Base-by-base conservation (phyloP, 371 early-diverging fungal genomes). In the Lichtheimia hyalospora region DNA sequence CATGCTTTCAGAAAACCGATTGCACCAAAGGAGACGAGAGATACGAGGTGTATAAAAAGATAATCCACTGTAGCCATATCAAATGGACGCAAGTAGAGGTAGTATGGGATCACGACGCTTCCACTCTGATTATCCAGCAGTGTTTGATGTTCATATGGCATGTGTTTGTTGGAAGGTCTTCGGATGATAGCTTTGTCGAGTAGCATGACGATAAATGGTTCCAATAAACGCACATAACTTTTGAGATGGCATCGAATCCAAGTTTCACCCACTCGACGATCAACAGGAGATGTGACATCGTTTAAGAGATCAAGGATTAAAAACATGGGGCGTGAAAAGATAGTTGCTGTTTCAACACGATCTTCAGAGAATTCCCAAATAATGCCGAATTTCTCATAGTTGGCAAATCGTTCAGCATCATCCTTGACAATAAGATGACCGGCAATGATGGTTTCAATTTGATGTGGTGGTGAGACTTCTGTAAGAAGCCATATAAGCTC, bases 291-390 rank as follows among this genome's bases (percentile, higher is more conserved):
- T 21, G 80, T 66, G 27, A 83, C 77, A 16, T 76, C 81, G 18
- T 81, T 68, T 28, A 92, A 65, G 27, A 86, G 67, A 64, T 92
- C 92, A 34, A 91, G 60, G 61, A 92, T 79, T 5, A 92, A 39
- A 71, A 89, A 89, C 79, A 91, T 82, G 4, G 89, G 89, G 25
- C 90, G 73, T 5, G 89, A 75, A 64, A 91, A 91, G 6, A 71
- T 66, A 0, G 71, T 62, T 2, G 84, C 72, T 0, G 76, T 69
- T 49, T 84, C 69, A 14, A 67, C 57, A 14, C 63, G 66, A 41
- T 63, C 65, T 13, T 77, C 88, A 58, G 87, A 89, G 0, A 85
- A 58, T 18, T 84, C 73, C 92, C 92, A 92, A 18, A 92, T 78
- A 2, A 89, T 70, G 3, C 90, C 90, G 75, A 92, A 91, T 49